Evolutionary conservation across 495 filamentous ascomycete genomes (phyloP), one percentile per base, ranked within the genome.

Genomic region (Talaromyces adpressus): DNA sequence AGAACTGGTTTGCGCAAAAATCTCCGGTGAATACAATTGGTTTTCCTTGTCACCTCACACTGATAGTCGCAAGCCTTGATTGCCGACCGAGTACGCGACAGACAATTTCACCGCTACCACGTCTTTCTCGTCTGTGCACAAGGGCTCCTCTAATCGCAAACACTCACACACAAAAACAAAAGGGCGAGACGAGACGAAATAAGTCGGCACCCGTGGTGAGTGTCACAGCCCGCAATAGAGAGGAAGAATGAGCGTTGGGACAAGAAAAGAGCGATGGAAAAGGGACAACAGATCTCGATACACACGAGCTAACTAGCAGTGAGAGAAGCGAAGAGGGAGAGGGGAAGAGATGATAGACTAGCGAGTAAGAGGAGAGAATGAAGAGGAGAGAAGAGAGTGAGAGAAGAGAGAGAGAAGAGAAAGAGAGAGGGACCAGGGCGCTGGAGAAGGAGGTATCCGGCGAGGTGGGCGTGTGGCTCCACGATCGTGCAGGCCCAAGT

Each of bases 401-500:
- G 59, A 41, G 57, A 49, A 30, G 27, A 62, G 34, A 49, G 23
- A 64, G 51, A 39, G 63, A 57, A 63, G 59, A 52, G 45, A 60
- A 34, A 60, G 60, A 36, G 57, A 36, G 34, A 59, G 57, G 54
- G 29, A 36, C 27, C 41, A 62, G 36, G 60, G 23, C 11, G 25
- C 4, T n/a, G n/a, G 49, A 49, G 45, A 57, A 59, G 39, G 51
- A 66, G 57, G 45, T 57, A 53, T 58, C 57, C 62, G 61, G 56
- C 56, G 62, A 57, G 57, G 39, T 39, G 62, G 62, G 36, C 56
- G 57, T 49, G 41, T 27, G 62, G 62, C 62, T 64, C 62, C 62
- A 64, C 62, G 56, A 60, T 64, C 62, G 62, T 63, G 62, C 62
- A 63, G 62, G 62, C 61, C 61, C 52, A 56, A 59, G 57, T 56